Evolutionary conservation across 371 early-diverging fungal genomes (phyloP).

Genomic region (Paraphysoderma sedebokerense): DNA sequence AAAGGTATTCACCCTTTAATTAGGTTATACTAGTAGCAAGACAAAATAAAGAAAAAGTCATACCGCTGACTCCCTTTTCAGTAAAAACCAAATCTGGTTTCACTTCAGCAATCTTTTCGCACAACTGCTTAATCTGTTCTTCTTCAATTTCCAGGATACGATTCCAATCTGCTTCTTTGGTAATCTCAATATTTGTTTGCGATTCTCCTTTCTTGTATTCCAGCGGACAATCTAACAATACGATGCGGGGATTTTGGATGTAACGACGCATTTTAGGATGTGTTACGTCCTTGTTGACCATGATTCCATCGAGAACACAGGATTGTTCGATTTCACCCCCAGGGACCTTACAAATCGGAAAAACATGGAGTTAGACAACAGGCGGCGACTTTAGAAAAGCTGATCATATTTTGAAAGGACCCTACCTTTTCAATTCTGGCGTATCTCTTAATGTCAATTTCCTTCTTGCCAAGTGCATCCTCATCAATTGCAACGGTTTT

Average conservation of each 20-base stretch:
- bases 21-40: not conserved
- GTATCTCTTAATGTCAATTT: constrained; percentile 96
- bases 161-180: constrained; percentile 92
- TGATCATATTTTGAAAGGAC: constrained; percentile 2
- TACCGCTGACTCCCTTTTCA: constrained; percentile 98
- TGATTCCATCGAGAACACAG: constrained; percentile 94
- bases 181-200: constrained; percentile 97
- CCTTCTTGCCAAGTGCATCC: constrained; percentile 48
- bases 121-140: constrained; percentile 95
- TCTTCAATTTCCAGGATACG: constrained; percentile 97
- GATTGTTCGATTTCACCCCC: constrained; percentile 96
- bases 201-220: constrained; percentile 99
- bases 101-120: constrained; percentile 84
- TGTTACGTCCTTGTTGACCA: constrained; percentile 98
- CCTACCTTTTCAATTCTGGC: constrained; percentile 93
- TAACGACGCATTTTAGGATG: constrained; percentile 98
- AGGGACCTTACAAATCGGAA: constrained; percentile 51
- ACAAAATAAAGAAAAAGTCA: constrained; percentile 8
- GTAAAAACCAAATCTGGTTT: constrained; percentile 98
- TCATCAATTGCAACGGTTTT: constrained; percentile 65
- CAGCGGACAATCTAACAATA: constrained; percentile 96
- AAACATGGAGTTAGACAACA: constrained; percentile 1
- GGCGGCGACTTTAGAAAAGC: not conserved
- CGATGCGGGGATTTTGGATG: constrained; percentile 96
- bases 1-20: too few relatives aligned